Base-by-base conservation (phyloP, 805 yeast genomes). In the Saccharomyces jurei region DNA sequence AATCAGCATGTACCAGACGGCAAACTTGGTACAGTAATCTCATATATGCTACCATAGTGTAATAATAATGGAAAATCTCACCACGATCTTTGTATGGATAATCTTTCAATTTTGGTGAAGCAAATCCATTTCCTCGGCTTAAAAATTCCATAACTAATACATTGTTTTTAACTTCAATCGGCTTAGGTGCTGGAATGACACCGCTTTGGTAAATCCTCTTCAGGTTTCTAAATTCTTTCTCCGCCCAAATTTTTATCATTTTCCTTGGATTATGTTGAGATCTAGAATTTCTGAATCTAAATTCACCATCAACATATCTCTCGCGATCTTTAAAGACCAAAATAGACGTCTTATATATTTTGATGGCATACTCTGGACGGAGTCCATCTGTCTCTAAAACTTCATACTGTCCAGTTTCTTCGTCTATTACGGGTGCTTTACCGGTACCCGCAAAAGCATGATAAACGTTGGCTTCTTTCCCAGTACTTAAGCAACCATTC, bases 201-300 rank as follows among this genome's bases (percentile, higher is more conserved):
- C 96, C 96, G 54, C 83, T 79, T 49, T 78, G 67, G 68, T 86
- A 74, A 22, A 94, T 76, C 65, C 99, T 79, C 69, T 89, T 92
- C 70, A 94, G 77, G 67, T 94, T 94, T 54, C 99, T 74, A 61
- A 91, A 92, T 72, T 94, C 99, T 67, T 94, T 94, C 69, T 94
- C 99, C 0, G 99, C 98, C 99, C 99, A 94, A 26, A 91, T 80
- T 69, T 89, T 89, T 58, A 94, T 96, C 97, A 94, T 92, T 67
- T 92, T 92, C 65, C 99, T 79, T 9, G 98, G 98, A 66, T 94
- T 94, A 60, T 90, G 89, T 63, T 88, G 90, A 44, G 83, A 81
- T 62, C 92, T 89, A 6, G 88, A 79, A 66, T 88, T 87, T 65
- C 97, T 76, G 72, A 94, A 94, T 54, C 99, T 76, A 71, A 82